Evolutionary conservation across 495 filamentous ascomycete species (phyloP).

Genomic region (Aspergillus leporis): DNA sequence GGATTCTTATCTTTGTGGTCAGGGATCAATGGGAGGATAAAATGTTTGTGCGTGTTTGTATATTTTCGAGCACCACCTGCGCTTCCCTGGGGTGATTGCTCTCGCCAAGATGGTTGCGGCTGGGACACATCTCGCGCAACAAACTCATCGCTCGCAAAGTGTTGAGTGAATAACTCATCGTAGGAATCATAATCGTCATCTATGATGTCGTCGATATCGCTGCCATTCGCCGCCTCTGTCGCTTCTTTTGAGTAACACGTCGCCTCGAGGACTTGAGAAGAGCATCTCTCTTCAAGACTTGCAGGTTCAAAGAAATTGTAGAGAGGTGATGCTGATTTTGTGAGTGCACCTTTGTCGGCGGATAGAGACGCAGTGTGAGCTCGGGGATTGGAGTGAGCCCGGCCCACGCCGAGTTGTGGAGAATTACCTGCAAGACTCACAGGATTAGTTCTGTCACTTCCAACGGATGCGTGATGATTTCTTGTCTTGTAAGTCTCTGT

Average conservation of each 20-base stretch:
- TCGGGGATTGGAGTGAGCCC: background rate
- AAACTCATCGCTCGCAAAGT: slow-evolving; percentile 15
- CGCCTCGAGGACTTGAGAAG: slow-evolving; percentile 27
- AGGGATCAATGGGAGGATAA: slow-evolving; percentile 21
- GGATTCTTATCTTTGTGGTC: background rate
- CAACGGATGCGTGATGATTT: background rate
- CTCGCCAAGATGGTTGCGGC: background rate
- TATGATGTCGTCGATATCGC: slow-evolving; percentile 48
- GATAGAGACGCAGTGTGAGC: background rate
- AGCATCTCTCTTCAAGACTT: slow-evolving; percentile 33
- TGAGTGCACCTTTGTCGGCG: background rate
- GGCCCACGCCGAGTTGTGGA: background rate
- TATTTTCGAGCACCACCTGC: slow-evolving; percentile 10
- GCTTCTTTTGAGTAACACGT: slow-evolving; percentile 14
- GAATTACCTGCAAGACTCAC: background rate
- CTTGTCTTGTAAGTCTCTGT: slow-evolving; percentile 6
- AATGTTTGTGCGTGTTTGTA: slow-evolving; percentile 26
- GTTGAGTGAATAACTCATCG: slow-evolving; percentile 41
- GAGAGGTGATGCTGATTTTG: slow-evolving; percentile 23
- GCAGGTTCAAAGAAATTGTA: slow-evolving; percentile 30
- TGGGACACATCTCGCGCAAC: background rate
- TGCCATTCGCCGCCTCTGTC: slow-evolving; percentile 26
- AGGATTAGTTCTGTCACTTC: background rate
- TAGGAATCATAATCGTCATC: slow-evolving; percentile 54
- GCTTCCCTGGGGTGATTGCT: background rate